Conservation (phyloP, 768 basidiomycete species). For the Dentipellis sp. region DNA sequence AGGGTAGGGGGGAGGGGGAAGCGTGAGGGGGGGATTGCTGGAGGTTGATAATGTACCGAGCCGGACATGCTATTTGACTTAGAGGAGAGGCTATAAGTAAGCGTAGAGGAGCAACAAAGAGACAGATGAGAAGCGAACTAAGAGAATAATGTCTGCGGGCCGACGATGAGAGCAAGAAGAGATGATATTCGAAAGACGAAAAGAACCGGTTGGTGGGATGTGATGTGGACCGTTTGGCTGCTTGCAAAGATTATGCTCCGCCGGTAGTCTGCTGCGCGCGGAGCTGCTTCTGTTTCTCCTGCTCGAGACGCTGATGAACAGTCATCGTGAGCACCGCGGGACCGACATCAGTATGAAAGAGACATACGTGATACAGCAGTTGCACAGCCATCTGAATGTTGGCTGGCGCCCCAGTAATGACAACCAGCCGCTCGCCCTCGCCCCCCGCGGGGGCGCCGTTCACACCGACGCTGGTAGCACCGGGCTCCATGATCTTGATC, state of each 20-base stretch:
- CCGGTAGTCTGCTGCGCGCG: slow-evolving; percentile 18
- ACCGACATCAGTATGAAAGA: not conserved
- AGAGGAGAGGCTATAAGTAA: not conserved
- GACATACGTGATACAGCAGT: slow-evolving; percentile 73
- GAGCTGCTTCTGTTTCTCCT: slow-evolving; percentile 82
- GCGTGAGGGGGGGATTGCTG: too few species aligned
- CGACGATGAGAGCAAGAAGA: not conserved
- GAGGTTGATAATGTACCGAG: not conserved
- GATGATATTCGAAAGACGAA: not conserved
- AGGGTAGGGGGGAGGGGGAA: not conserved
- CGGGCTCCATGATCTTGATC: slow-evolving; percentile 98
- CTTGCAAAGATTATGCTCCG: not conserved
- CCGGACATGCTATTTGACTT: not conserved
- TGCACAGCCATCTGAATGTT: slow-evolving; percentile 97
- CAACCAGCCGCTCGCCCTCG: slow-evolving; percentile 88
- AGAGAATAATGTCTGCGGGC: not conserved
- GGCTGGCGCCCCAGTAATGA: slow-evolving; percentile 90
- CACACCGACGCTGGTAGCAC: slow-evolving; percentile 59
- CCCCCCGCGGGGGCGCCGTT: slow-evolving; percentile 68
- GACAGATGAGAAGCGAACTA: not conserved
- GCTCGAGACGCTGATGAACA: slow-evolving; percentile 59
- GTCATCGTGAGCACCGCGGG: not conserved
- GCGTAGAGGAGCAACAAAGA: not conserved
- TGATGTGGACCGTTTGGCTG: too few species aligned
- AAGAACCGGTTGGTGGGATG: too few species aligned